Base-by-base conservation (phyloP, 2,329 filamentous ascomycete species). In the Fusarium heterosporum region DNA sequence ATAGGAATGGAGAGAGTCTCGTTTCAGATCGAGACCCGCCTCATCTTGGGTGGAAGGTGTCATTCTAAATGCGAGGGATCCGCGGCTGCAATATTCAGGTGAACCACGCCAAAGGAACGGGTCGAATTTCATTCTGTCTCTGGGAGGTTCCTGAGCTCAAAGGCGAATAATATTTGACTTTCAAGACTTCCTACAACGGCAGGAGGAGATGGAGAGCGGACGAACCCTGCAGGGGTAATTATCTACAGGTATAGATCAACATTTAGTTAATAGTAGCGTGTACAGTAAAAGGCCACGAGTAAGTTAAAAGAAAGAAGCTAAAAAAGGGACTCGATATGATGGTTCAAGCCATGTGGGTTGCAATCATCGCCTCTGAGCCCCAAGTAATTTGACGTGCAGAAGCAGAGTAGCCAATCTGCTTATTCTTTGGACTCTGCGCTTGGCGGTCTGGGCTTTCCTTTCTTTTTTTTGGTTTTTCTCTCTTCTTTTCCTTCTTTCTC, bases 381-480 rank as follows among this genome's bases (percentile, higher is more conserved):
- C 48, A 40, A 50, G 50, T 55, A 73, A 72, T 73, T 71, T 73
- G 71, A 71, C 62, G 55, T 66, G 71, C 69, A 73, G 61, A 53
- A 66, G 64, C 46, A 46, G 64, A 70, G 25, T 17, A 43, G 38
- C 57, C 55, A 61, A 60, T 61, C 28, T 25, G 30, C 19, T 13
- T 34, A 30, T 32, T 69, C 58, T 66, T 47, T 41, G 30, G 29
- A 30, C 25, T 41, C 29, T 55, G 40, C 48, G 22, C 13, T 10
- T 8, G 26, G 40, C 29, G n/a, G 55, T 60, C 55, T 61, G 39
- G 39, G 32, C 41, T 25, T 53, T 46, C 22, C 17, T 26, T 41
- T 49, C n/a, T 26, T 52, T 41, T 34, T 39, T 28, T 17, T 34
- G 19, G 17, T 40, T 40, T 25, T 12, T 16, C 26, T 26, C 22